Evolutionary conservation across 495 filamentous ascomycete genomes (phyloP).

Genomic region (Xylaria palmicola): DNA sequence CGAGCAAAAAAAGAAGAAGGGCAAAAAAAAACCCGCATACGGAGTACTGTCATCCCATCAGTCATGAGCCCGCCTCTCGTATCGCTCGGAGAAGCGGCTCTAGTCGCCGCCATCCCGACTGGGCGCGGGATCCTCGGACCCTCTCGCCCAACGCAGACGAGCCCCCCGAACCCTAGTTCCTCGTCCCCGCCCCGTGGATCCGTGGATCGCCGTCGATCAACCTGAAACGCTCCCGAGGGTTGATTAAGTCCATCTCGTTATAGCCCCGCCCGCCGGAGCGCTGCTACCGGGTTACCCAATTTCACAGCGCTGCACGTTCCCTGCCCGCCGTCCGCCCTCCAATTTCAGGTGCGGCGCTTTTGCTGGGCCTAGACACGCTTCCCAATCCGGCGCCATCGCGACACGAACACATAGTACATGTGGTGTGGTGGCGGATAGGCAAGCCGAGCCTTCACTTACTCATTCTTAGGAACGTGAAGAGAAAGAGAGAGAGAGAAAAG

Average conservation of each 20-base stretch:
- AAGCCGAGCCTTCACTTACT: background rate
- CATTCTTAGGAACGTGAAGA: background rate
- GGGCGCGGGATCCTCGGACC: background rate
- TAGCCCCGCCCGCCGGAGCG: conserved; percentile 2
- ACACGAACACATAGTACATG: too few relatives aligned
- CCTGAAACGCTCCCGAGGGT: background rate
- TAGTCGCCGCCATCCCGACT: background rate
- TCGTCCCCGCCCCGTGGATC: background rate
- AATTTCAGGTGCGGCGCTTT: background rate
- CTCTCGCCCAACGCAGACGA: background rate
- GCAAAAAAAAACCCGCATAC: too few relatives aligned
- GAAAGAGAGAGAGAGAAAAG: too few relatives aligned
- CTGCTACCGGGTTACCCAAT: conserved; percentile 16
- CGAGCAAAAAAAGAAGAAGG: too few relatives aligned
- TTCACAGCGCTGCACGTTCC: background rate
- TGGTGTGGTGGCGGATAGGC: background rate
- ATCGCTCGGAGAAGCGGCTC: conserved; percentile 3
- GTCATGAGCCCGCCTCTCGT: background rate
- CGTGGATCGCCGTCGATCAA: background rate
- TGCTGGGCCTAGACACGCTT: background rate
- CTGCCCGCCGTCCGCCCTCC: conserved; percentile 1
- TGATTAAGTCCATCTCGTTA: background rate
- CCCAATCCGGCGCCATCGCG: background rate
- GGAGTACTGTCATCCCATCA: too few relatives aligned
- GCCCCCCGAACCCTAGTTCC: background rate